Evolutionary conservation across 495 filamentous ascomycete species (phyloP), one percentile per base, ranked within the genome.

Genomic region (Penicillium turbatum): DNA sequence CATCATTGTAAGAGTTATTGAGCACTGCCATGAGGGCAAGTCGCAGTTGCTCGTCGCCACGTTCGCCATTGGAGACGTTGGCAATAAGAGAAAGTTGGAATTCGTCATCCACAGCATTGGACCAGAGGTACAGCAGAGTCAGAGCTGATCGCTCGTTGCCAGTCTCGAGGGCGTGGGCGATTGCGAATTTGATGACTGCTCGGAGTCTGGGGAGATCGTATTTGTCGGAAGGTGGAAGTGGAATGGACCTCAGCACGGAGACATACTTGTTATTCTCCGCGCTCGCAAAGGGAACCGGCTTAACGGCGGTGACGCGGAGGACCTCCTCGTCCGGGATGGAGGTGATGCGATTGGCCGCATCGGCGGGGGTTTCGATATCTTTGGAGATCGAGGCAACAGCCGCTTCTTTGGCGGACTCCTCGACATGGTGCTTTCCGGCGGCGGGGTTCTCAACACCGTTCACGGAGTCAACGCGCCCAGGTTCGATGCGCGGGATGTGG

Each of bases 81-180:
- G 55, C 37, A 21, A 67, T 48, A 17, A 67, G 42, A 3, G 61
- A 59, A 3, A 67, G 26, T 36, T 55, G 54, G 51, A 67, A 67
- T 2, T 64, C 56, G 16, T 67, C 64, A 0, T 35, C 29, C 12
- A 47, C 26, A 5, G 55, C 51, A 1, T 40, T 49, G 10, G 45
- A 57, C 64, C 64, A 67, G 37, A 57, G 62, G 52, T 64, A 53
- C 21, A 62, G 43, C 12, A 67, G 49, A 16, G 45, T 41, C 15
- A 60, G 10, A 24, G 56, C 59, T 17, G 44, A 55, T 2, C 46
- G 16, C 21, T 56, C 51, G 12, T 57, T 43, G 5, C 42, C 51
- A 0, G 3, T 16, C 1, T 56, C 17, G 6, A 16, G 10, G 12
- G 58, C 32, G 15, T 55, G 38, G 21, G 49, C 36, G 30, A 67